Evolutionary conservation across 495 filamentous ascomycete genomes (phyloP), one percentile per base, ranked within the genome.

Genomic region (Trichocladium uniseriatum): DNA sequence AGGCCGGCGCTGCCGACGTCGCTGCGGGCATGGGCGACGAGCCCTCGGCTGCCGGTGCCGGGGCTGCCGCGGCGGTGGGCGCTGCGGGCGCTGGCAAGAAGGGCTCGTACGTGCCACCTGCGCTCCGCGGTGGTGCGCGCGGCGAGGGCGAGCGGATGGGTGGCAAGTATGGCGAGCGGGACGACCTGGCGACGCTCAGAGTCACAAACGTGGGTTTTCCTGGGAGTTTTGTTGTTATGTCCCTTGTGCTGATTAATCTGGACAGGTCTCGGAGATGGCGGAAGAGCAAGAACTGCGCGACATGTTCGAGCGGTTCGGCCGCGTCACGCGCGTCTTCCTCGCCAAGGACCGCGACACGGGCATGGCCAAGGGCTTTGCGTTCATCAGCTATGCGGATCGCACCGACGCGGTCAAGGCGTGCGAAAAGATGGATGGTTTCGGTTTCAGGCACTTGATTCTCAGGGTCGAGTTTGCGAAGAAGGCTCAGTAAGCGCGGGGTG

Each of bases 371-470:
- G 92, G 92, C 38, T 98, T 97, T 61, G 92, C 92, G 15, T 98
- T 98, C 66, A 94, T 98, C 72, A 94, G 86, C 66, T 98, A 89
- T 68, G 82, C 81, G 42, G 92, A 97, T 55, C 78, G 91, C 55
- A 67, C 71, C 50, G 94, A 98, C 69, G 92, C 92, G 47, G 81
- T 84, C 49, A 85, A 81, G 69, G 92, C 92, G 7, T 95, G 90
- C 70, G 83, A 86, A 71, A 97, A 95, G 76, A 86, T 98, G 84
- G 92, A 98, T 72, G 94, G 94, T 55, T 95, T 86, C 69, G 88
- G 88, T 62, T 94, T 89, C 71, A 83, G 84, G 64, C 88, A 94
- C 69, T 73, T 94, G 56, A 94, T 94, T 64, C 69, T 94, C 52
- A 82, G 85, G 62, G 88, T 94, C 52, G 88, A 94, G 68, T 94